Base-by-base conservation (phyloP, 2,329 filamentous ascomycete species). In the Onygena corvina region DNA sequence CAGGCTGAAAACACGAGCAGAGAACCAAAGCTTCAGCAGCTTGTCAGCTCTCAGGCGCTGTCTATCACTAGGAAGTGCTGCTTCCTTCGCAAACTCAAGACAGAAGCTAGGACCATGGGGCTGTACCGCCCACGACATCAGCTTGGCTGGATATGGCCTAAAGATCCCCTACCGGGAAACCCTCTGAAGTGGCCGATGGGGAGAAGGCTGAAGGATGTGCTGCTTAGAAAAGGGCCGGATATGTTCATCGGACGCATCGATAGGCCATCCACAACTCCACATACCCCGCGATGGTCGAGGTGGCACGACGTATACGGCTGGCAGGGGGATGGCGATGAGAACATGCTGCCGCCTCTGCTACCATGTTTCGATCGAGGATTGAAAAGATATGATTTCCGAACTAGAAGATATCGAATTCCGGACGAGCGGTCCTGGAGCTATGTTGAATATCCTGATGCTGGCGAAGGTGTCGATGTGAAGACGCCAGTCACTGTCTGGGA, bases 221-320 rank as follows among this genome's bases (percentile, higher is more conserved):
- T 69, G 12, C 62, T 53, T 5, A 63, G 62, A 30, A 65, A 61
- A 49, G 69, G 68, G 1, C 67, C 69, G 9, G 69, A 71, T 55
- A 65, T 71, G 3, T 70, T 65, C 30, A 57, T 71, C n/a, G 63
- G 60, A 5, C 53, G 46, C 11, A 57, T 64, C 36, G 47, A 52
- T 7, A 47, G 48, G 9, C 47, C 53, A 4, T 50, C 30, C 4
- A 11, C 27, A 5, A 45, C 21, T 3, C 54, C 54, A 2, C 47
- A 31, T 27, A 54, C 46, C 9, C 42, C 53, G 8, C 46, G 50
- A 20, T 55, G 54, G 54, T 52, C 54, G 20, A 48, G 51, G 48
- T 56, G 54, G 53, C 35, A 52, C 35, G 50, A 56, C 35, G 9
- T 55, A 30, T 49, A 56, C 35, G 18, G 42, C 25, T 48, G 38